Evolutionary conservation across 2,329 filamentous ascomycete genomes (phyloP).

Genomic region (Arthrobotrys sphaeroides): DNA sequence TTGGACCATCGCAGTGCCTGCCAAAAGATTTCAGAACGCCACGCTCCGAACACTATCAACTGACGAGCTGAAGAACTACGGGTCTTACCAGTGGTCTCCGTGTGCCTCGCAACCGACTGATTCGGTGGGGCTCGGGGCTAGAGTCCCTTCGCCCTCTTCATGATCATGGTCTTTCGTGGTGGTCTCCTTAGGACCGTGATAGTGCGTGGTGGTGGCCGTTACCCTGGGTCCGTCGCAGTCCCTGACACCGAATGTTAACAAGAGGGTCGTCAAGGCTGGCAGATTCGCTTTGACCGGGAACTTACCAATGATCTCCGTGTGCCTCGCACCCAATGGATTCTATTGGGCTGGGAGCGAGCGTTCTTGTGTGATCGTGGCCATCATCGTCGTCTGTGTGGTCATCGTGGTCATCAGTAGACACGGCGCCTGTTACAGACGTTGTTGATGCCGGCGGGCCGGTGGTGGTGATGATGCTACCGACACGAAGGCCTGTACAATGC

Average conservation of each 20-base stretch:
- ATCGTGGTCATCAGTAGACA: conserved; percentile 3
- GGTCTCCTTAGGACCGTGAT: not conserved
- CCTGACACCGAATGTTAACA: too few relatives aligned
- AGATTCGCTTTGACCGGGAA: not conserved
- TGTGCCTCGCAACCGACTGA: conserved; percentile 9
- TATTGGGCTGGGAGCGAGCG: not conserved
- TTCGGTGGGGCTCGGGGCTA: not conserved
- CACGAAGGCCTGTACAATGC: conserved; percentile 12
- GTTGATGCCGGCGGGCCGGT: not conserved
- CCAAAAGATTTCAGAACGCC: not conserved
- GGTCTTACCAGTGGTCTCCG: conserved; percentile 13
- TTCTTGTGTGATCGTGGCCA: conserved; percentile 4
- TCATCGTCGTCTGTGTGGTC: conserved; percentile 17
- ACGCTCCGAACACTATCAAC: not conserved
- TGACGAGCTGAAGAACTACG: not conserved
- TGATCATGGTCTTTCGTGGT: not conserved
- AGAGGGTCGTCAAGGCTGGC: not conserved
- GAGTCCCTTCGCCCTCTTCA: not conserved
- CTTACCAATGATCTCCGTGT: not conserved
- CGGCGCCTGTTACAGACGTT: not conserved
- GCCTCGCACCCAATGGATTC: not conserved
- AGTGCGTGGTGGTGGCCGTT: not conserved
- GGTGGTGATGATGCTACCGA: not conserved
- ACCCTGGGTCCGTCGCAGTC: conserved; percentile 1
- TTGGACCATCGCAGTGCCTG: conserved; percentile 9